phyloP scores from a whole-genome alignment of 2,329 filamentous ascomycete genomes.

The Trichophyton verrucosum region DNA sequence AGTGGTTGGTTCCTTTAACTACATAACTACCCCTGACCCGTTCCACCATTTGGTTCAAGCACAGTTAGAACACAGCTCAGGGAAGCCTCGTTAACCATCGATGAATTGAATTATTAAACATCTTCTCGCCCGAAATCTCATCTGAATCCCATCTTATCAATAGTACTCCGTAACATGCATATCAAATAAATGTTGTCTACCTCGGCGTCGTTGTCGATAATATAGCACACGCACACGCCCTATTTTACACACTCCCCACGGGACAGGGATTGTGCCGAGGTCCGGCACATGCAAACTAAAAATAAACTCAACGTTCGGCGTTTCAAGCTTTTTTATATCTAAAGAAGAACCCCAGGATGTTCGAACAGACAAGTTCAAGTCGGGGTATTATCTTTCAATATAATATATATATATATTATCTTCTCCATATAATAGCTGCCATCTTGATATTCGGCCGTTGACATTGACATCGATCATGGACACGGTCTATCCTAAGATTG shows the following conservation, averaged over 20 bases:
- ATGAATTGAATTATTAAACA: too few relatives aligned
- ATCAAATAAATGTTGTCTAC: too few relatives aligned
- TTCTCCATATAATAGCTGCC: neutral
- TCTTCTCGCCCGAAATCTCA: neutral
- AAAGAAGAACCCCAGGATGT: neutral
- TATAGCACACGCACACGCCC: neutral
- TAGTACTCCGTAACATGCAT: too few relatives aligned
- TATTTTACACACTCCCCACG: neutral
- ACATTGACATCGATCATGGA: neutral
- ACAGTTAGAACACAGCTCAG: neutral
- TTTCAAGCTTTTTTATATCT: neutral
- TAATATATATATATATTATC: neutral
- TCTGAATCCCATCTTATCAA: neutral
- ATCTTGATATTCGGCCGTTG: neutral
- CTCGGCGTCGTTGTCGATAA: too few relatives aligned
- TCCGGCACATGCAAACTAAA: neutral
- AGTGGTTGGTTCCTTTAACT: neutral
- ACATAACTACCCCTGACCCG: neutral
- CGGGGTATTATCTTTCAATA: neutral
- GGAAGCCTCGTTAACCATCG: neutral
- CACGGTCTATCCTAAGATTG: neutral
- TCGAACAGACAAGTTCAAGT: too few relatives aligned
- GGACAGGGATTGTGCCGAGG: neutral
- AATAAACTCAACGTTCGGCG: neutral
- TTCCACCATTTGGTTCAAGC: neutral